Evolutionary conservation across 768 basidiomycete species (phyloP).

Genomic region (Candolleomyces aberdarensis): DNA sequence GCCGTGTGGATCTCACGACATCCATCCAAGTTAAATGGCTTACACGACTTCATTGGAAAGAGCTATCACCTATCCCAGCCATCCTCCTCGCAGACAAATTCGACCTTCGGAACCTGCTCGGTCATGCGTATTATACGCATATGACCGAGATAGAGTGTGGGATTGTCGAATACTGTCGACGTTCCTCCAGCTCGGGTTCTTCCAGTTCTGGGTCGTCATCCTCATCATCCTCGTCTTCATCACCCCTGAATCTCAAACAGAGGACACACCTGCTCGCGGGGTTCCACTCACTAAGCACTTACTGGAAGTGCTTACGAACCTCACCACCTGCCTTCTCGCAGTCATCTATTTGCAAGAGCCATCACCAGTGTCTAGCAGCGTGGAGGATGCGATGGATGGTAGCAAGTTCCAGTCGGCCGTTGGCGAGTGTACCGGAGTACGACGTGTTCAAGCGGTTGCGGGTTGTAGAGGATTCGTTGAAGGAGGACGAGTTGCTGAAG

Average conservation of each 20-base stretch:
- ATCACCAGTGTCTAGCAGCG: constrained; percentile 32
- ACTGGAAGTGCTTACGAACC: constrained; percentile 30
- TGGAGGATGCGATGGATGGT: constrained; percentile 35
- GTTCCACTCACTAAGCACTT: constrained; percentile 6
- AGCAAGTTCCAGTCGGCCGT: constrained; percentile 19
- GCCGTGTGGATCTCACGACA: constrained; percentile 11
- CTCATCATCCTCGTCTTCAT: background rate
- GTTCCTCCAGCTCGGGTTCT: too few species aligned
- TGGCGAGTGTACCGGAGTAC: constrained; percentile 14
- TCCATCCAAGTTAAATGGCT: constrained; percentile 10
- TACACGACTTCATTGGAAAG: constrained; percentile 9
- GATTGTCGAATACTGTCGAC: background rate
- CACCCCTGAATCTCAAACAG: constrained; percentile 5
- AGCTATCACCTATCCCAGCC: constrained; percentile 20
- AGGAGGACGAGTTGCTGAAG: constrained; percentile 26
- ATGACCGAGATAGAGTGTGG: constrained; percentile 15
- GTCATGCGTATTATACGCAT: constrained; percentile 23
- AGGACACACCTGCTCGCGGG: constrained; percentile 4
- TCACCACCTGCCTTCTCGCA: constrained; percentile 27
- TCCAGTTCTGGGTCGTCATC: background rate
- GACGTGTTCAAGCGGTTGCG: constrained; percentile 36
- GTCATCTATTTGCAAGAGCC: constrained; percentile 30
- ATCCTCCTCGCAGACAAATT: constrained; percentile 18
- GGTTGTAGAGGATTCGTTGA: constrained; percentile 27
- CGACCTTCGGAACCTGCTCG: constrained; percentile 15